These are phyloP conservation scores for Kodamaea suecica DNA, from an alignment of 1,139 yeast genomes.

Conservation along the genomic window DNA sequence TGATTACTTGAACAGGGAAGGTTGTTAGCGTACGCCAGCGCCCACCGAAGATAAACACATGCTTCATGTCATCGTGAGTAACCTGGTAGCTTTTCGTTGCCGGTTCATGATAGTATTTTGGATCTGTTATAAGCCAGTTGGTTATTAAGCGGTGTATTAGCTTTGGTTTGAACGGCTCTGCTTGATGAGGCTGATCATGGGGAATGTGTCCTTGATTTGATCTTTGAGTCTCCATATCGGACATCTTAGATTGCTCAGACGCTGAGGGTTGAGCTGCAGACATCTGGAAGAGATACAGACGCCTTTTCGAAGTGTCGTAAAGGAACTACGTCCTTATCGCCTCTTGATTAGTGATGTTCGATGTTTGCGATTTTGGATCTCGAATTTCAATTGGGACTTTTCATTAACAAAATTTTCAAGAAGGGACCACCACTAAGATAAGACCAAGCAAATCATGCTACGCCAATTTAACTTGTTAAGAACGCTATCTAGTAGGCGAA, in stretches of 20 bases:
- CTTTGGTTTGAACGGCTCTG: not conserved
- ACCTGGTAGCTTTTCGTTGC: slow-evolving; percentile 33
- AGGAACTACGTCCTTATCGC: no score
- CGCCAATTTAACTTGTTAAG: not conserved
- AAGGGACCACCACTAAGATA: no score
- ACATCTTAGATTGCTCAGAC: no score
- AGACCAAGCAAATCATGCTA: no score
- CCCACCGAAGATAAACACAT: slow-evolving; percentile 62
- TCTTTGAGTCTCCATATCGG: no score
- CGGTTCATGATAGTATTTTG: slow-evolving; percentile 19
- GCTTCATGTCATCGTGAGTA: slow-evolving; percentile 27
- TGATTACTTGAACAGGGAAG: slow-evolving; percentile 18
- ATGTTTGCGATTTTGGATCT: no score
- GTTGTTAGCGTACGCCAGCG: slow-evolving; percentile 45
- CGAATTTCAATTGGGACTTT: no score
- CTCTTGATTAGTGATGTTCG: no score
- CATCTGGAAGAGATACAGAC: no score
- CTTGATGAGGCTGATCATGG: not conserved
- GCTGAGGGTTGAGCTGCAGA: no score
- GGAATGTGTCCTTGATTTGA: not conserved
- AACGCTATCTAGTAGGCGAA: not conserved
- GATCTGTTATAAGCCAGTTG: slow-evolving; percentile 47
- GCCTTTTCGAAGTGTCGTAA: no score
- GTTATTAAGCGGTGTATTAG: slow-evolving; percentile 25
- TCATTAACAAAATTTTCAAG: no score